These are phyloP conservation scores for Mayamaea pseudoterrestris DNA, from an alignment of 108 stramenopile species.

Conservation along the genomic window DNA sequence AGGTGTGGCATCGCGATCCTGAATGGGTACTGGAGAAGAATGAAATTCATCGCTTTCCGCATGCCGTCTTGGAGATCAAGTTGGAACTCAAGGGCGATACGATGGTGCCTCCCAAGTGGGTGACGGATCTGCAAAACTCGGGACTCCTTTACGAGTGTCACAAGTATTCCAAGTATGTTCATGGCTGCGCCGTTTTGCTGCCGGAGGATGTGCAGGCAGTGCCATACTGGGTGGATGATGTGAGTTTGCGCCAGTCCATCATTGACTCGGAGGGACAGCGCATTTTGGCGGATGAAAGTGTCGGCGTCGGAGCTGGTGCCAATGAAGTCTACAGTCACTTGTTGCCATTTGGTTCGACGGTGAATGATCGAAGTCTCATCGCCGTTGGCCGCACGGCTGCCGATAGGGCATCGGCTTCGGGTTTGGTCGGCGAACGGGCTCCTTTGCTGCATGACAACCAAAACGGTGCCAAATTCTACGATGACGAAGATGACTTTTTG, in stretches of 20 bases:
- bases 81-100: slow-evolving; percentile 83
- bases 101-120: slow-evolving; percentile 83
- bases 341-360: slow-evolving; percentile 71
- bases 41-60: slow-evolving; percentile 93
- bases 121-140: slow-evolving; percentile 79
- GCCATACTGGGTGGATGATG: slow-evolving; percentile 96
- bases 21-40: slow-evolving; percentile 51
- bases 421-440: slow-evolving; percentile 20
- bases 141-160: slow-evolving; percentile 88
- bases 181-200: slow-evolving; percentile 79
- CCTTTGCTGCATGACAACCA: neutral
- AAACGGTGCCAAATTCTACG: slow-evolving; percentile 20
- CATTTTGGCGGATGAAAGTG: slow-evolving; percentile 46
- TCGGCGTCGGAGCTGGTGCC: slow-evolving; percentile 70
- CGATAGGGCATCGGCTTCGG: slow-evolving; percentile 30
- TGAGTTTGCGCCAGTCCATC: slow-evolving; percentile 83
- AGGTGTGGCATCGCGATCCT: slow-evolving; percentile 89
- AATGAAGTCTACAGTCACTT: slow-evolving; percentile 79
- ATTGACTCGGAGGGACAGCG: slow-evolving; percentile 56
- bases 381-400: slow-evolving; percentile 66
- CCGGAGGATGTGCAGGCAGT: slow-evolving; percentile 89
- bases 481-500: slow-evolving; percentile 26
- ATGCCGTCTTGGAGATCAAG: slow-evolving; percentile 94
- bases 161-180: slow-evolving; percentile 86
- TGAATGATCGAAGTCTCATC: slow-evolving; percentile 45